Base-by-base conservation (phyloP, 139 green algal genomes). In the Chlorella vulgaris region DNA sequence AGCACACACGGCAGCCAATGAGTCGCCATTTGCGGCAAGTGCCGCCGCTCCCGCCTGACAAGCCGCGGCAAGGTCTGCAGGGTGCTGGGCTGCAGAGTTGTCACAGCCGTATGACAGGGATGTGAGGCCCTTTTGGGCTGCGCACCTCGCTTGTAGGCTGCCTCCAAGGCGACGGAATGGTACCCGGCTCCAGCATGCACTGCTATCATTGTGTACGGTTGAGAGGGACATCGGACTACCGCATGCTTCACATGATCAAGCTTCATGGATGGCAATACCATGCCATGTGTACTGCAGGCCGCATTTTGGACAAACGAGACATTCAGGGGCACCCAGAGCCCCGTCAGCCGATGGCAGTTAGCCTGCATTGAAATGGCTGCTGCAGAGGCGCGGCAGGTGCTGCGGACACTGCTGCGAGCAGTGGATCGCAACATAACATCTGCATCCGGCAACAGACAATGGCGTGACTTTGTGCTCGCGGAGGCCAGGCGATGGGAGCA, bases 181-280 rank as follows among this genome's bases (percentile, higher is more conserved):
- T 83, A 84, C 0, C 93, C 93, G 1, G 92, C 92, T 7, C 93
- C 93, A 4, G 88, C 89, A 47, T 96, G 93, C 7, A 97, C 93
- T 2, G 90, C 90, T 4, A 96, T 85, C 21, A 96, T 84, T 66
- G 21, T 55, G 47, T 55, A 55, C 47, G 15, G 47, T 10, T 10
- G 15, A 15, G 15, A 55, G 15, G 47, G 47, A 55, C 13, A 10
- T 55, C 15, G 47, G 47, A n/a, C n/a, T n/a, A n/a, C n/a, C n/a
- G n/a, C n/a, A n/a, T n/a, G n/a, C n/a, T n/a, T n/a, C n/a, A n/a
- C n/a, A n/a, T n/a, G n/a, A n/a, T n/a, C n/a, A n/a, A n/a, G n/a
- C n/a, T n/a, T n/a, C n/a, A 15, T 65, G 55, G 55, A 55, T 10
- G 47, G 47, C 47, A 24, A 15, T 24, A 55, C 47, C 47, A 15